phyloP scores from a whole-genome alignment of 495 filamentous ascomycete genomes.

The Aspergillus funiculosus region DNA sequence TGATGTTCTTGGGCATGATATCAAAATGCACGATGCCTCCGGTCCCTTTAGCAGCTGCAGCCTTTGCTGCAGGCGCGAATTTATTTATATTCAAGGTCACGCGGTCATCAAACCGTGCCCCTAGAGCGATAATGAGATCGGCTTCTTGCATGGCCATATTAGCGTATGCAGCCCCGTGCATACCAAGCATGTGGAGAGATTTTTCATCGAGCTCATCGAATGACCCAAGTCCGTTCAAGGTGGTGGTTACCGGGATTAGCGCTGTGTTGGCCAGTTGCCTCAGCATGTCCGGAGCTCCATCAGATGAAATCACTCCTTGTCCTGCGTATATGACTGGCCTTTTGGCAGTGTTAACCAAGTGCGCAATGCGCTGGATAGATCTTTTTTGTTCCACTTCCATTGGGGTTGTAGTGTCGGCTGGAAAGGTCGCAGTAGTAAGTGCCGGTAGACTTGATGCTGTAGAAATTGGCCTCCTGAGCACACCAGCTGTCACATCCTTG shows the following conservation, averaged over 20 bases:
- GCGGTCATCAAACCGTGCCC: conserved; percentile 58
- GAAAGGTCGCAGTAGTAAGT: conserved; percentile 50
- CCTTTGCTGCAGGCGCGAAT: conserved; percentile 53
- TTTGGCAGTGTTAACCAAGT: conserved; percentile 53
- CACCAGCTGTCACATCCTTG: conserved; percentile 53
- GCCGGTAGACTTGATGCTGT: conserved; percentile 48
- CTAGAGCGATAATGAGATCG: conserved; percentile 57
- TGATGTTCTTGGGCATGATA: conserved; percentile 59
- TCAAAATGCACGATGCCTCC: conserved; percentile 63
- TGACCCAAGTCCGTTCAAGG: conserved; percentile 57
- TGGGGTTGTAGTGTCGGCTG: conserved; percentile 49
- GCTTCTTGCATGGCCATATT: conserved; percentile 62
- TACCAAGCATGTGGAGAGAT: conserved; percentile 58
- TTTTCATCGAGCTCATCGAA: conserved; percentile 56
- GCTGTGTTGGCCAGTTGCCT: conserved; percentile 55
- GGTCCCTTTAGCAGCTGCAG: conserved; percentile 47
- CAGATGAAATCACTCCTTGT: conserved; percentile 47
- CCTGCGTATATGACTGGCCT: conserved; percentile 58
- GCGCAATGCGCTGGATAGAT: conserved; percentile 46
- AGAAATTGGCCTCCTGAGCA: conserved; percentile 48
- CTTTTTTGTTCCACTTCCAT: conserved; percentile 41
- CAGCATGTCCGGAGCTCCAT: conserved; percentile 47
- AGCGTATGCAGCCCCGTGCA: conserved; percentile 58
- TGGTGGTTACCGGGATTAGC: conserved; percentile 56
- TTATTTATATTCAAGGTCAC: conserved; percentile 50